A percentile compares a stretch with the other conserved stretches of the same genome.
These are phyloP conservation scores for Linnemannia schmuckeri DNA, from an alignment of 192 early-diverging fungal species.

Conservation along the genomic window DNA sequence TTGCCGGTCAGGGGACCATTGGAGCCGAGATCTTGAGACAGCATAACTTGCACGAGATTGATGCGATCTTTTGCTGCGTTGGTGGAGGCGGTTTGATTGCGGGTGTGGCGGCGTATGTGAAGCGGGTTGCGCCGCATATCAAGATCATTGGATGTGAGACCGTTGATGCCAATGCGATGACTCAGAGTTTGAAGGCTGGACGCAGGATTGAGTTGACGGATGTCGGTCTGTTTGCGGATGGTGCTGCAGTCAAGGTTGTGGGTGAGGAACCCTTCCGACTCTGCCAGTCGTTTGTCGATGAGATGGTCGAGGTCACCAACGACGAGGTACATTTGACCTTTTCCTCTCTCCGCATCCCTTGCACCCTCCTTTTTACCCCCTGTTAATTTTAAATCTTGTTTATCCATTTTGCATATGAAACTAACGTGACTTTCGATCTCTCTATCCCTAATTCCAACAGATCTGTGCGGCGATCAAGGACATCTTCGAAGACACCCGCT, in stretches of 20 bases:
- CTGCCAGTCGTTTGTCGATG: constrained; percentile 85
- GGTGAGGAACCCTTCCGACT: constrained; percentile 92
- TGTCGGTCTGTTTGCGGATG: constrained; percentile 98
- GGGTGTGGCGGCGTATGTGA: constrained; percentile 94
- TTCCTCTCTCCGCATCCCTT: neutral
- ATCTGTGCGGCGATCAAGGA: constrained; percentile 95
- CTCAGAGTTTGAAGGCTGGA: constrained; percentile 75
- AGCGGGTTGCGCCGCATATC: constrained; percentile 89
- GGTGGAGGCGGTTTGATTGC: constrained; percentile 96
- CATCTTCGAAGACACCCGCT: constrained; percentile 92
- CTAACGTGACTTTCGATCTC: constrained; percentile 1
- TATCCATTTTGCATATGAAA: neutral
- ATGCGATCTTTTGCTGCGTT: constrained; percentile 92
- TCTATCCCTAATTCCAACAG: constrained; percentile 6
- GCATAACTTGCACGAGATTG: constrained; percentile 71
- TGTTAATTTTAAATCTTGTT: constrained; percentile 10
- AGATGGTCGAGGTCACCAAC: constrained; percentile 90
- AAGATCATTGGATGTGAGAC: constrained; percentile 95
- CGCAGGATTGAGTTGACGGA: constrained; percentile 77
- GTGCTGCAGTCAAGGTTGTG: constrained; percentile 93
- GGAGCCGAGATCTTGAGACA: constrained; percentile 89
- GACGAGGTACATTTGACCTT: constrained; percentile 73
- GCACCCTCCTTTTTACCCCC: no score
- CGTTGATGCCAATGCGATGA: constrained; percentile 91
- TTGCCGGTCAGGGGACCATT: constrained; percentile 99